phyloP scores from a whole-genome alignment of 2,329 filamentous ascomycete species.

The Verticillium klebahnii region DNA sequence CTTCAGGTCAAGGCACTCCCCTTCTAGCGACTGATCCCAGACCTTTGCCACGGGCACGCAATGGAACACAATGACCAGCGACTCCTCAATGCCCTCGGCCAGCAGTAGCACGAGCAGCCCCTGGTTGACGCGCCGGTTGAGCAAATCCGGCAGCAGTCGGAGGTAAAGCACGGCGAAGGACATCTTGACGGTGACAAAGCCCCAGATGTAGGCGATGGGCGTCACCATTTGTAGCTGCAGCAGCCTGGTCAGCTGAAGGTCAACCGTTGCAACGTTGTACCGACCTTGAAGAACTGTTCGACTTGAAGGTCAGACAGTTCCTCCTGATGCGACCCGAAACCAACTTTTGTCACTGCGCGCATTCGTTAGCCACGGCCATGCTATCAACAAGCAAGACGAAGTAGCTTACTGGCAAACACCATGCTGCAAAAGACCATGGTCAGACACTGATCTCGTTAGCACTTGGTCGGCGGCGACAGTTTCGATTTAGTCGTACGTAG shows the following conservation, averaged over 20 bases:
- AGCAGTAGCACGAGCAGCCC: conserved; percentile 9
- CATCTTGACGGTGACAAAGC: conserved; percentile 13
- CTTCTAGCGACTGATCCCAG: conserved; percentile 10
- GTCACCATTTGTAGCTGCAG: conserved; percentile 11
- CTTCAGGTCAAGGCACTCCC: conserved; percentile 23
- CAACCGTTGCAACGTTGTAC: not conserved
- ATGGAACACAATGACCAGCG: conserved; percentile 12
- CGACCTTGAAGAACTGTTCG: conserved; percentile 7
- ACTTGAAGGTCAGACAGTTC: conserved; percentile 8
- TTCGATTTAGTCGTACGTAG: conserved; percentile 4
- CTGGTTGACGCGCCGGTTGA: conserved; percentile 9
- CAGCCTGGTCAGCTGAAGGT: not conserved
- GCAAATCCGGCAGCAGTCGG: conserved; percentile 10
- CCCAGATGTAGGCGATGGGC: conserved; percentile 13
- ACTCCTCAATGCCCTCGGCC: conserved; percentile 11
- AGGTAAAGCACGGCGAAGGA: conserved; percentile 12
- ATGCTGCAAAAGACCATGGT: conserved; percentile 12
- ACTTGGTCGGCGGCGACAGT: too few species aligned
- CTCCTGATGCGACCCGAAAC: conserved; percentile 10
- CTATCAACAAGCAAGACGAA: too few species aligned
- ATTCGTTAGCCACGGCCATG: not conserved
- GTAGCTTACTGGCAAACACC: conserved; percentile 8
- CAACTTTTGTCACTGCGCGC: conserved; percentile 9
- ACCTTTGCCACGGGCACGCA: conserved; percentile 11
- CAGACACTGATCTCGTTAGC: conserved; percentile 6